Evolutionary conservation across 202 grass and related monocot species (phyloP).

Genomic region (Hordeum pubiflorum): DNA sequence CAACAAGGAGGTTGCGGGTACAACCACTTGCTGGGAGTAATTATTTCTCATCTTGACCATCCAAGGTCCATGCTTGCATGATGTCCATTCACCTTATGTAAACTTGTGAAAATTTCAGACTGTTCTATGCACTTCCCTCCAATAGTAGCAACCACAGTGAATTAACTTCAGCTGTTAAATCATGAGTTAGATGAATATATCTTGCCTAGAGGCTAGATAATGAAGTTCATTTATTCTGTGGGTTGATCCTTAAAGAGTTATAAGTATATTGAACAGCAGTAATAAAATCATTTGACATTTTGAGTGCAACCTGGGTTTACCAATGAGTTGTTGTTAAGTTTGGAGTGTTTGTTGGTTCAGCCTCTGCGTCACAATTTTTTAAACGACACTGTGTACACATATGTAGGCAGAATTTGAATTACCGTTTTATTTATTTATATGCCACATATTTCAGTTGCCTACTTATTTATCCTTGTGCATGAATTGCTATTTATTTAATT

Average conservation of each 20-base stretch:
- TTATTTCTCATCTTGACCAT: constrained; percentile 2
- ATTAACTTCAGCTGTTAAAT: neutral
- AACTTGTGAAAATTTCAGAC: neutral
- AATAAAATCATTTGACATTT: neutral
- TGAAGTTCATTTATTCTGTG: neutral
- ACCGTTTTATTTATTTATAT: neutral
- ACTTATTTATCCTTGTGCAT: neutral
- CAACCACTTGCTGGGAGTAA: neutral
- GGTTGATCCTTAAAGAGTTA: constrained; percentile 8
- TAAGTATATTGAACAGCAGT: neutral
- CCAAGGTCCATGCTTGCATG: neutral
- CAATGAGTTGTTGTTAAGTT: neutral
- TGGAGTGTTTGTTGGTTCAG: neutral
- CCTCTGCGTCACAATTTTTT: neutral
- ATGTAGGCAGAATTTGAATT: neutral
- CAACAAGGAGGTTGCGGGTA: neutral
- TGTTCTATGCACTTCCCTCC: neutral
- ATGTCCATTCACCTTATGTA: neutral
- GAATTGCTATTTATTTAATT: neutral
- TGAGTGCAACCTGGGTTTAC: neutral
- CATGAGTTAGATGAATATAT: neutral
- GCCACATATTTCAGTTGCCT: neutral
- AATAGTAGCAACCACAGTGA: neutral
- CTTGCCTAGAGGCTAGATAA: neutral
- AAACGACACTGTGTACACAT: neutral